Percentiles rank a stretch among this genome's conserved stretches.
Conservation (phyloP, 192 early-diverging fungal species). For the Backusella sp. region DNA sequence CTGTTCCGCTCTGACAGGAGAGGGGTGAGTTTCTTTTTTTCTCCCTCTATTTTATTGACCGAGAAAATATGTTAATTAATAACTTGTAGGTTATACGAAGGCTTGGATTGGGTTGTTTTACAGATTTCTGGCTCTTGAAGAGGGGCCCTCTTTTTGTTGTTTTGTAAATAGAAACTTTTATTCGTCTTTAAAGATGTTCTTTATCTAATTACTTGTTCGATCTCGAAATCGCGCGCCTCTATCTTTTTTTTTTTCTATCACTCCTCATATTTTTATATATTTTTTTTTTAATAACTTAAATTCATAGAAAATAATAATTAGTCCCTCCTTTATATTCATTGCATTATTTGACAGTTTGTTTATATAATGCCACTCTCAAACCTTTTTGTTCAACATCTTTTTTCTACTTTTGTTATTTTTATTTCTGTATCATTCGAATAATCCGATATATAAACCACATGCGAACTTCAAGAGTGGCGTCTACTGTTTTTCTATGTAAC, state of each 20-base stretch:
- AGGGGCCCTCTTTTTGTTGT: neutral
- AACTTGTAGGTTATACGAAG: slow-evolving; percentile 49
- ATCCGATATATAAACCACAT: neutral
- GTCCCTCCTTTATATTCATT: neutral
- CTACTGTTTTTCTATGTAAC: slow-evolving; percentile 4
- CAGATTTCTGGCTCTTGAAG: slow-evolving; percentile 36
- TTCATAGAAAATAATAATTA: neutral
- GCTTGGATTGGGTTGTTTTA: slow-evolving; percentile 59
- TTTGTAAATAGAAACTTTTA: neutral
- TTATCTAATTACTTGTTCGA: neutral
- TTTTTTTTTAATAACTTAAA: neutral
- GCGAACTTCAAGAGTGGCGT: neutral
- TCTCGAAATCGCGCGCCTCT: neutral
- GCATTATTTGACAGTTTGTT: neutral
- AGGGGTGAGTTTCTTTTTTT: slow-evolving; percentile 48
- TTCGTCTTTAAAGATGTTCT: neutral
- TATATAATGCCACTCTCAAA: neutral
- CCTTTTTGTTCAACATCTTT: neutral
- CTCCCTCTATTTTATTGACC: neutral
- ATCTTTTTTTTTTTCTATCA: neutral
- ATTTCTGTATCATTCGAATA: neutral
- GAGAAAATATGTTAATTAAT: neutral
- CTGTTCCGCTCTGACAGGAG: slow-evolving; percentile 65
- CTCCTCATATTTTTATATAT: neutral
- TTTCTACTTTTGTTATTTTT: neutral